Evolutionary conservation across 2,329 filamentous ascomycete species (phyloP).

Genomic region (Colletotrichum cereale): DNA sequence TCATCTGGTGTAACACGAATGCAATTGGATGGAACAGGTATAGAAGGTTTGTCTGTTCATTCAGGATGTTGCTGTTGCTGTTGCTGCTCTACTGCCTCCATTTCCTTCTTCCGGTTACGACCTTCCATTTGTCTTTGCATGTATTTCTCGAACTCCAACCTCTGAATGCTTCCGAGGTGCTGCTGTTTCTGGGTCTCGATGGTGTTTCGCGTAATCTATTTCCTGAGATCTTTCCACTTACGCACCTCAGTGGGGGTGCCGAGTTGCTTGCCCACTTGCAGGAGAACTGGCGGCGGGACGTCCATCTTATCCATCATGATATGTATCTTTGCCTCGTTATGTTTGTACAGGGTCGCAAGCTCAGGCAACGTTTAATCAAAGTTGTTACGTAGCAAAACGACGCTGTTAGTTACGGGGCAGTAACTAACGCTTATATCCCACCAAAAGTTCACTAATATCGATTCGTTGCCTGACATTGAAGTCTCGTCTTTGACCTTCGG

Average conservation of each 20-base stretch:
- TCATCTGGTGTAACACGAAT: conserved; percentile 45
- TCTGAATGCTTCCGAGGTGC: conserved; percentile 52
- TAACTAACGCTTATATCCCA: too few species aligned
- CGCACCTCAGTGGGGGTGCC: conserved; percentile 55
- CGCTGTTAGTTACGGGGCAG: too few species aligned
- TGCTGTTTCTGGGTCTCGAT: conserved; percentile 48
- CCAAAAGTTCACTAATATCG: too few species aligned
- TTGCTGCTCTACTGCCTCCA: conserved; percentile 43
- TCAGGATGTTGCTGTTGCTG: not conserved
- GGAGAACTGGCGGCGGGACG: conserved; percentile 53
- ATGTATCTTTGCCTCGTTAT: too few species aligned
- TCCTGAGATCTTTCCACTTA: conserved; percentile 63
- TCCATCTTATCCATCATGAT: conserved; percentile 65
- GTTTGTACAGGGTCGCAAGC: too few species aligned
- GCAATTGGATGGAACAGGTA: conserved; percentile 40
- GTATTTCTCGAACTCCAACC: conserved; percentile 53
- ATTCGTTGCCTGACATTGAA: too few species aligned
- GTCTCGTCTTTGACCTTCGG: too few species aligned
- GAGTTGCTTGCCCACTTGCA: conserved; percentile 48
- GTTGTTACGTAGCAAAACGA: too few species aligned
- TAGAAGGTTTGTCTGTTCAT: conserved; percentile 36
- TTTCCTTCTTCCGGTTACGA: conserved; percentile 41
- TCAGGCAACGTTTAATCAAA: too few species aligned
- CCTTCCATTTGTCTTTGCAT: conserved; percentile 42
- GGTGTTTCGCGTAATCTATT: conserved; percentile 55